These are phyloP conservation scores for Neopestalotiopsis sp. DNA, from an alignment of 2,329 filamentous ascomycete species.

Conservation along the genomic window DNA sequence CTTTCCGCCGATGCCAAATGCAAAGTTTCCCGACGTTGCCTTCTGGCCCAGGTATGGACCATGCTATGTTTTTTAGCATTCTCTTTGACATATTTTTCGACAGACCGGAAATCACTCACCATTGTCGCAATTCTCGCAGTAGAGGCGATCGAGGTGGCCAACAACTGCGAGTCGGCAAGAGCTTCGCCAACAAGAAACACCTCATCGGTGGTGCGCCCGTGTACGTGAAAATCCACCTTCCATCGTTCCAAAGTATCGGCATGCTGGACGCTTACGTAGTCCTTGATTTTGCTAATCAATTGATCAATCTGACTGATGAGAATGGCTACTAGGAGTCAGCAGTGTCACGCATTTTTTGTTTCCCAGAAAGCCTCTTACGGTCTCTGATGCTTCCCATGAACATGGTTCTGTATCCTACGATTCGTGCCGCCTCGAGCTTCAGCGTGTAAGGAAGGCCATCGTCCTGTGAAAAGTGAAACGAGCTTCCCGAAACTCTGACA, in stretches of 20 bases:
- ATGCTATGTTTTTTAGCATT: conserved; percentile 36
- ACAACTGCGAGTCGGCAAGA: conserved; percentile 48
- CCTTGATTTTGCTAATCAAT: conserved; percentile 39
- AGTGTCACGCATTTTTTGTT: not conserved
- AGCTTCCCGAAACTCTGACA: conserved; percentile 45
- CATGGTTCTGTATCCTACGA: conserved; percentile 49
- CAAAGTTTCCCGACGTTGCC: conserved; percentile 59
- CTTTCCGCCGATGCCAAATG: conserved; percentile 46
- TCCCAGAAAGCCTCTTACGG: conserved; percentile 29
- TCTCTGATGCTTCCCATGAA: conserved; percentile 54
- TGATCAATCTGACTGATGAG: conserved; percentile 46
- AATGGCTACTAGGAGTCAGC: conserved; percentile 38
- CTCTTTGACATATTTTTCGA: not conserved
- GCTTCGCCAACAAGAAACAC: conserved; percentile 55
- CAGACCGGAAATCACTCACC: conserved; percentile 23
- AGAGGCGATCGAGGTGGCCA: conserved; percentile 49
- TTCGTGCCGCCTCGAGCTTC: conserved; percentile 53
- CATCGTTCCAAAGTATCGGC: conserved; percentile 31
- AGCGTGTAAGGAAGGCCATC: conserved; percentile 44
- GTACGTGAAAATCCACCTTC: conserved; percentile 50
- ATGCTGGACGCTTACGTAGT: conserved; percentile 31
- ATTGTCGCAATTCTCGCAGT: conserved; percentile 46
- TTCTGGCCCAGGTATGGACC: conserved; percentile 54
- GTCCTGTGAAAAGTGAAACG: conserved; percentile 39
- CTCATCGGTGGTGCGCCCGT: conserved; percentile 49